These are phyloP conservation scores for Gomphus sp. DNA, from an alignment of 1,284 basidiomycete genomes.

Conservation along the genomic window DNA sequence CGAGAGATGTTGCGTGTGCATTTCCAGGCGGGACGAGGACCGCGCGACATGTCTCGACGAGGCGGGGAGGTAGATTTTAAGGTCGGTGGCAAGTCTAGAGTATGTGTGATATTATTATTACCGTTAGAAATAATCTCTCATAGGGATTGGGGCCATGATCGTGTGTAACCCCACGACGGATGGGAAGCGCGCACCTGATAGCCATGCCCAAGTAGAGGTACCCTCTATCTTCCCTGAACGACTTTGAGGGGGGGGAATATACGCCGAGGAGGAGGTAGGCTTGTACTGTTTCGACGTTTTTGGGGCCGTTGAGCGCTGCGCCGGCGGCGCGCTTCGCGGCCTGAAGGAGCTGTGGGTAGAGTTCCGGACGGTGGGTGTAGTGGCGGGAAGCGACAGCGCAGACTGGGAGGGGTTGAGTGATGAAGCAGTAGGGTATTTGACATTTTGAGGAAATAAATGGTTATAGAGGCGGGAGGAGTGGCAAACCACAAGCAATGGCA, in stretches of 20 bases:
- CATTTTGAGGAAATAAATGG: background rate
- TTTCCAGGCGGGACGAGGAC: constrained; percentile 2
- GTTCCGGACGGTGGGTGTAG: constrained; percentile 30
- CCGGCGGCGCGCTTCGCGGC: constrained; percentile 45
- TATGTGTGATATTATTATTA: background rate
- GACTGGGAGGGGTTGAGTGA: constrained; percentile 24
- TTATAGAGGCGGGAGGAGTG: no score
- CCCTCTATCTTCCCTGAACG: constrained; percentile 45
- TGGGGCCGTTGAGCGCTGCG: constrained; percentile 38
- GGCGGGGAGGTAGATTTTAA: constrained; percentile 39
- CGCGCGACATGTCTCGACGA: constrained; percentile 20
- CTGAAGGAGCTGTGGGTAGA: constrained; percentile 40
- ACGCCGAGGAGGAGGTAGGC: constrained; percentile 42
- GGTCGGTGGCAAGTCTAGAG: constrained; percentile 40
- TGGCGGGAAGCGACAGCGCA: constrained; percentile 43
- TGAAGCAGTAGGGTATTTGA: background rate
- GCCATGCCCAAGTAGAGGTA: constrained; percentile 52
- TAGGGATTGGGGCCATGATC: no score
- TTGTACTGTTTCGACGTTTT: constrained; percentile 47
- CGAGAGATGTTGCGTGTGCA: background rate
- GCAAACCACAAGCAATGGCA: no score
- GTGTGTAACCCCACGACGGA: no score
- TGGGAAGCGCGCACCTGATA: constrained; percentile 37
- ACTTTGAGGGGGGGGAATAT: constrained; percentile 47
- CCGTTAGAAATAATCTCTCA: no score